A percentile compares a stretch with the other conserved stretches of the same genome.
Evolutionary conservation across 352 stramenopile species (phyloP).

Genomic region (Hyaloperonospora arabidopsidis): DNA sequence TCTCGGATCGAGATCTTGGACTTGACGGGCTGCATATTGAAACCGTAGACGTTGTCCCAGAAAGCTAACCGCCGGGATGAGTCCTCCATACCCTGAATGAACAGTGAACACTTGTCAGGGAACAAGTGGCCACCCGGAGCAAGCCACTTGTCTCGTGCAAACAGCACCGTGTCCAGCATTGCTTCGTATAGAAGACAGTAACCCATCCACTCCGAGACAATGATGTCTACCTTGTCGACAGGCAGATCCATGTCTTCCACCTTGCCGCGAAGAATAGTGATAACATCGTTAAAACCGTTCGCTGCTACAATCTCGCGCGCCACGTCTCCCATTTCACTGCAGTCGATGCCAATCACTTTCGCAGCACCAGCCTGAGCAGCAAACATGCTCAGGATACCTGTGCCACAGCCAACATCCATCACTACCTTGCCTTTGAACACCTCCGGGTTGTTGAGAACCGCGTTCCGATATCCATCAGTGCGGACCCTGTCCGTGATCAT

Average conservation of each 20-base stretch:
- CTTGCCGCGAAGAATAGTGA: constrained; percentile 95
- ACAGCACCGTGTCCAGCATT: constrained; percentile 97
- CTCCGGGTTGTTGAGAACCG: constrained; percentile 95
- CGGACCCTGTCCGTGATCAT: constrained; percentile 87
- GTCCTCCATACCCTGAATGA: constrained; percentile 77
- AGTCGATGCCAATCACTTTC: constrained; percentile 94
- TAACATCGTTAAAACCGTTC: constrained; percentile 87
- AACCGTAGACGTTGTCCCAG: constrained; percentile 98
- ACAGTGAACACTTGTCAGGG: constrained; percentile 95
- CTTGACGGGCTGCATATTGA: constrained; percentile 97
- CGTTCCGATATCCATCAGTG: constrained; percentile 95
- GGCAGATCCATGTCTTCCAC: constrained; percentile 91
- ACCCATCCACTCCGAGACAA: constrained; percentile 98
- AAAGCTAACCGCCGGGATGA: constrained; percentile 76
- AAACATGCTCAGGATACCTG: constrained; percentile 97
- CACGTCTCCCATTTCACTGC: constrained; percentile 91
- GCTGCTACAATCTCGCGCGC: constrained; percentile 90
- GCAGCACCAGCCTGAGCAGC: constrained; percentile 84
- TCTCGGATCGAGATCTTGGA: constrained; percentile 91
- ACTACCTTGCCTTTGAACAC: constrained; percentile 97
- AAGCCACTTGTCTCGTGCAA: constrained; percentile 95
- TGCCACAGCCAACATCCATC: constrained; percentile 96
- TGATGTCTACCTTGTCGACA: constrained; percentile 93
- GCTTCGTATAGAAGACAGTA: constrained; percentile 97
- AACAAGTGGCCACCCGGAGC: constrained; percentile 90